These are phyloP conservation scores for Blastobotrys arbuscula DNA, from an alignment of 1,139 yeast species.

Conservation along the genomic window DNA sequence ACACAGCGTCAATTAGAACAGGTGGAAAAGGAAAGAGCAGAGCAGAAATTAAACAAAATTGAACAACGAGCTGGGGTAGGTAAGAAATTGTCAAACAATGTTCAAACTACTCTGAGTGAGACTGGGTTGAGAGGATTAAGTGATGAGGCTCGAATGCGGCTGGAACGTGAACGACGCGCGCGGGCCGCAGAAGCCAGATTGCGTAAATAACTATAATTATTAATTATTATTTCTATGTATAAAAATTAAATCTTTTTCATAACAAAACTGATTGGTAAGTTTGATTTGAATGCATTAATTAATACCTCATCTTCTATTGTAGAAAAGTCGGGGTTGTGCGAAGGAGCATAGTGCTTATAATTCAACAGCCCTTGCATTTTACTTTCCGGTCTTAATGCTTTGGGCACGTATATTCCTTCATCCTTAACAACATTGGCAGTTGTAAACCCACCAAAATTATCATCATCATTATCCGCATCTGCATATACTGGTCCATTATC, in stretches of 20 bases:
- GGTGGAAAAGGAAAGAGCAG: slow-evolving; percentile 31
- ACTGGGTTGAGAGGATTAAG: slow-evolving; percentile 37
- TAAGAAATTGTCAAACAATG: slow-evolving; percentile 33
- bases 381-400: slow-evolving; percentile 25
- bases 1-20: slow-evolving; percentile 34
- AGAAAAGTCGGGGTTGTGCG: background rate
- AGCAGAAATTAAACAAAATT: slow-evolving; percentile 32
- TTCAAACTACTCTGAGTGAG: slow-evolving; percentile 23
- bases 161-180: slow-evolving; percentile 93
- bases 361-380: slow-evolving; percentile 51
- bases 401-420: slow-evolving; percentile 24
- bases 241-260: slow-evolving; percentile 6
- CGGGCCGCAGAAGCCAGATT: slow-evolving; percentile 94
- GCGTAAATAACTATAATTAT: slow-evolving; percentile 19
- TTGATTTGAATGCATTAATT: background rate
- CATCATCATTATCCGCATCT: slow-evolving; percentile 21
- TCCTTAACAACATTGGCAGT: slow-evolving; percentile 41
- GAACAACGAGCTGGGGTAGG: slow-evolving; percentile 33
- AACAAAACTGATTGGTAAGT: slow-evolving; percentile 14
- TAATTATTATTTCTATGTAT: background rate
- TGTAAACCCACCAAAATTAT: slow-evolving; percentile 38
- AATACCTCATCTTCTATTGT: slow-evolving; percentile 13
- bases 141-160: slow-evolving; percentile 65
- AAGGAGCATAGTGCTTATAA: slow-evolving; percentile 57
- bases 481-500: slow-evolving; percentile 11